Conservation (phyloP, 495 filamentous ascomycete genomes). For the Filosporella fistucella region DNA sequence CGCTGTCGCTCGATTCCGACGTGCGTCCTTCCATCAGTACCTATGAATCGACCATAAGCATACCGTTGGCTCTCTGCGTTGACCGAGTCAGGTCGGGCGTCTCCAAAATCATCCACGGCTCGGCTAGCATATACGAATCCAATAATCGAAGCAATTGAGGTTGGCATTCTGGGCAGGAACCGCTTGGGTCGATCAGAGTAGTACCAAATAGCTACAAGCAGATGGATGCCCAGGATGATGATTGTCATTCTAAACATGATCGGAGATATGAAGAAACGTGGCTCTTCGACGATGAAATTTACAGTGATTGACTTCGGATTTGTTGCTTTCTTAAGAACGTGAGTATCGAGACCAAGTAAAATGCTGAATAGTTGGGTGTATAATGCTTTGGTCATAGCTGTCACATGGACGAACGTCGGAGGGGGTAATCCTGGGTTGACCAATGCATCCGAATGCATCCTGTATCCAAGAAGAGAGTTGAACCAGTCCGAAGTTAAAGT, state of each 20-base stretch:
- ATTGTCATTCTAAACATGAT: constrained; percentile 29
- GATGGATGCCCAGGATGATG: constrained; percentile 28
- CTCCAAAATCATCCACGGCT: constrained; percentile 16
- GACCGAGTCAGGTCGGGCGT: background rate
- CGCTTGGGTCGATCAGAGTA: constrained; percentile 26
- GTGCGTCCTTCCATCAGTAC: constrained; percentile 35
- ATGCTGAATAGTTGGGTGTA: constrained; percentile 32
- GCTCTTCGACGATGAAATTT: constrained; percentile 6
- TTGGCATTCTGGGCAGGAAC: constrained; percentile 35
- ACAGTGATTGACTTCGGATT: background rate
- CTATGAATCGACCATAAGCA: constrained; percentile 37
- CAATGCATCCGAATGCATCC: constrained; percentile 17
- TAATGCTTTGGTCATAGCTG: constrained; percentile 16
- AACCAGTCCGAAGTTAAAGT: constrained; percentile 29
- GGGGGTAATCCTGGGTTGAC: constrained; percentile 26
- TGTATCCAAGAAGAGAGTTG: constrained; percentile 28
- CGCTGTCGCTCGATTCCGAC: constrained; percentile 38
- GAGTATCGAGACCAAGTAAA: constrained; percentile 25
- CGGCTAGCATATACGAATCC: constrained; percentile 26
- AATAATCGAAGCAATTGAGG: constrained; percentile 33
- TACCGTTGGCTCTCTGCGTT: constrained; percentile 20
- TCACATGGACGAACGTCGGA: constrained; percentile 22
- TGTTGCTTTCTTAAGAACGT: constrained; percentile 22
- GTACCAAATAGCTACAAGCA: constrained; percentile 29
- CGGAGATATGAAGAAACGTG: constrained; percentile 33